Evolutionary conservation across 192 early-diverging fungal species (phyloP), one percentile per base, ranked within the genome.

Genomic region (Mortierella antarctica): DNA sequence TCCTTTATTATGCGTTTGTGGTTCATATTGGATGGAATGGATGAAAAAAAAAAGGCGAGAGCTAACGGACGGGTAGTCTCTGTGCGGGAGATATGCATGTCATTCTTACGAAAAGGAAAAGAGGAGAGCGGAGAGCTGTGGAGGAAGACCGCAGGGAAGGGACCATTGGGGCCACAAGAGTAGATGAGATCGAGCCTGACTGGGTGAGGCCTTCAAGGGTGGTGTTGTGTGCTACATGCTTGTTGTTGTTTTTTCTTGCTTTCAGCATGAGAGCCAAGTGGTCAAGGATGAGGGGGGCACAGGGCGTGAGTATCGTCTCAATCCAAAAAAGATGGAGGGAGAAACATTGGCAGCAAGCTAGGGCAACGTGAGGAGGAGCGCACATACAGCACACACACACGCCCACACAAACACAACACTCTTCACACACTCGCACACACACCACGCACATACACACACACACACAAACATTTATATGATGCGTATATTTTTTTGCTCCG

Each of bases 171-270:
- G 31, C 31, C 31, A 31, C 31, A 3, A 31, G 31, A 31, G 31
- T 31, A 31, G 31, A 31, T 31, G 31, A 31, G 31, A 31, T 31
- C 31, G 31, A 31, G 31, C 31, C 31, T 31, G 31, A 31, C 31
- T 31, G 31, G 31, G 31, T 31, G 31, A 31, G 31, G 31, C 31
- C 1, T 31, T 3, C 31, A 18, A 63, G 46, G 45, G 48, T 63
- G 46, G 48, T 14, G 48, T 18, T 63, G 48, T 59, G 47, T 69
- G 66, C 56, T 23, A 52, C 50, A 57, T 68, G 60, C 17, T 56
- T 56, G 54, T 20, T 56, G 54, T 56, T 56, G 54, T 56, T 56
- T 20, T 13, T 31, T 31, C 31, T 31, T 31, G 31, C 31, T 31
- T 31, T 31, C 31, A 31, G 3, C 9, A 21, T 56, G 63, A 65